Evolutionary conservation across 768 basidiomycete species (phyloP).

Genomic region (Strobilomyces confusus): DNA sequence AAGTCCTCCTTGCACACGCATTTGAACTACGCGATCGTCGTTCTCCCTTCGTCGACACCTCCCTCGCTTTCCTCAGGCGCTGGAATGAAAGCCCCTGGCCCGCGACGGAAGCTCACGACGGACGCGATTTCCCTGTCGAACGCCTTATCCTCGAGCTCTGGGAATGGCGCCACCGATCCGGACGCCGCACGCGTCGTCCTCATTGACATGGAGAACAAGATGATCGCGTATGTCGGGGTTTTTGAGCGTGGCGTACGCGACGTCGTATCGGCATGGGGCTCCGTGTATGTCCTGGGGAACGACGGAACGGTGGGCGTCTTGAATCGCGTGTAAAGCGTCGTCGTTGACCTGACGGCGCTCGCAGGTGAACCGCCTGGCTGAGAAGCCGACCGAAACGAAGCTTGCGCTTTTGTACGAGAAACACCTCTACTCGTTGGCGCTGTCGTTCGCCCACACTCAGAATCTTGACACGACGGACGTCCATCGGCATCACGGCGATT

Average conservation of each 20-base stretch:
- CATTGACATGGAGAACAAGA: constrained; percentile 89
- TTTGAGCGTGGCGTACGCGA: constrained; percentile 83
- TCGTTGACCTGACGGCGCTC: neutral
- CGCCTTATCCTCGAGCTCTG: constrained; percentile 28
- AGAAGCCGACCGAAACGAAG: constrained; percentile 81
- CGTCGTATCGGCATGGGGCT: constrained; percentile 77
- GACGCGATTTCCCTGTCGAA: constrained; percentile 12
- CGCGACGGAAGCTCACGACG: constrained; percentile 19
- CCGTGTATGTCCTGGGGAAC: constrained; percentile 73
- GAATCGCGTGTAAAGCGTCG: neutral
- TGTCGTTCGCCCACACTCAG: constrained; percentile 80
- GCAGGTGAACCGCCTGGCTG: constrained; percentile 63
- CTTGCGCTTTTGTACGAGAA: constrained; percentile 82
- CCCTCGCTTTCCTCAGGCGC: constrained; percentile 52
- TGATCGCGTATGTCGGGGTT: constrained; percentile 77
- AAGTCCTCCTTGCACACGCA: constrained; percentile 78
- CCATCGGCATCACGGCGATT: constrained; percentile 85
- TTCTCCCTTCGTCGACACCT: constrained; percentile 80
- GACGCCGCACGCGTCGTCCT: constrained; percentile 80
- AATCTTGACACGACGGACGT: constrained; percentile 85
- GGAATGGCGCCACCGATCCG: constrained; percentile 37
- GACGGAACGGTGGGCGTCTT: constrained; percentile 62
- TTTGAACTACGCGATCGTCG: constrained; percentile 83
- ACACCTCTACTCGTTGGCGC: constrained; percentile 72
- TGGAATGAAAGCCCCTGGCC: constrained; percentile 48